Conservation (phyloP, 306 rosid genomes). For the Betula pendula region DNA sequence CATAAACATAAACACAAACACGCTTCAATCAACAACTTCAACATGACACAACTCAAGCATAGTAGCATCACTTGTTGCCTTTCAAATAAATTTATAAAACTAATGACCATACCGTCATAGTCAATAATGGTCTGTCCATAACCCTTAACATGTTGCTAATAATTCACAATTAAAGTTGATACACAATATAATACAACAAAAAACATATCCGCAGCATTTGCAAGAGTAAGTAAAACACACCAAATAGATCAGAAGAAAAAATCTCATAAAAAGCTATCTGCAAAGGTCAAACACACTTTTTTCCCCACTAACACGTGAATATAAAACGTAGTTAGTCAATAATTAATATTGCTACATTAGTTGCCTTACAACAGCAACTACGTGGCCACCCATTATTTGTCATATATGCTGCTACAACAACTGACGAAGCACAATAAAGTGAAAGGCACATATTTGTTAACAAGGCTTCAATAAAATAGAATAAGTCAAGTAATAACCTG, state of each 20-base stretch:
- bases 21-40: background rate
- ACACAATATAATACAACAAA: no score
- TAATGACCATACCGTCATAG: no score
- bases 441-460: background rate
- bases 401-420: background rate
- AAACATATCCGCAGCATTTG: background rate
- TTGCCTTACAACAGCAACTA: slow-evolving; percentile 16
- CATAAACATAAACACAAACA: background rate
- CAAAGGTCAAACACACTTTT: background rate
- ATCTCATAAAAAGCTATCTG: no score
- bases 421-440: background rate
- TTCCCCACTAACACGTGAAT: background rate
- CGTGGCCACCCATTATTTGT: slow-evolving; percentile 7
- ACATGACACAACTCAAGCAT: background rate
- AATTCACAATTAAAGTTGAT: no score
- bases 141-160: no score
- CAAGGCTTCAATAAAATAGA: slow-evolving; percentile 11
- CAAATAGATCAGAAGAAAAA: no score
- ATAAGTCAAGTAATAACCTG: slow-evolving; percentile 45
- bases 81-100: no score
- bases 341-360: background rate
- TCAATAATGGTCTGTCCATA: no score
- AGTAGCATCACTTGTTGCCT: no score
- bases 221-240: background rate
- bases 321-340: background rate